Evolutionary conservation across 306 rosid genomes (phyloP), one percentile per base, ranked within the genome.

Genomic region (Mucuna pruriens): DNA sequence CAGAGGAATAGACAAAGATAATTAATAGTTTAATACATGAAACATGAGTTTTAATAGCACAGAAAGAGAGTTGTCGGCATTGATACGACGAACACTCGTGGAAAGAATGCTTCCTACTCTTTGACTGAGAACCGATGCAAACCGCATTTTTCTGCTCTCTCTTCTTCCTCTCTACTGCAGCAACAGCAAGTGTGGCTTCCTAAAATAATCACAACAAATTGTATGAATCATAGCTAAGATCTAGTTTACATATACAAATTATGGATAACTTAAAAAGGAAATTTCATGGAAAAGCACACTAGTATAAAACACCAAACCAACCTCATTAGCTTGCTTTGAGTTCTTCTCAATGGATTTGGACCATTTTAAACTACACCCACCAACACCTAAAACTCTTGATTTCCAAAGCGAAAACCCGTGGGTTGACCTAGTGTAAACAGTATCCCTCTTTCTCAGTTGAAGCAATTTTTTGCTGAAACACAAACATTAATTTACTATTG

Each of bases 171-270:
- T 93, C 96, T 39, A 84, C 99, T 6, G 89, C 99, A 90, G 96
- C 99, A 86, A 93, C 99, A 68, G 97, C 98, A 71, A 83, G 92
- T 44, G 99, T 95, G 70, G 99, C 98, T 88, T 95, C 98, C 97
- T 93, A 78, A 31, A 72, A 84, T 74, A 49, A 51, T n/a, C 36
- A 86, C n/a, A 26, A 80, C 54, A 58, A 84, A 82, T 63, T 65
- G 11, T 73, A 58, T 33, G 40, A 78, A 71, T 38, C 46, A 13
- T n/a, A 31, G 20, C 42, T 52, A 40, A 57, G 52, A 16, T 31
- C 60, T 49, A 48, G 72, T 77, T 57, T 71, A 58, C 71, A 17
- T 60, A 80, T 58, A 81, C 9, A 61, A 78, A 77, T 39, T 55
- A 65, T 58, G 76, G 17, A 68, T 48, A 55, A 71, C 64, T 62